Percentiles rank a stretch among this genome's conserved stretches.
phyloP scores from a whole-genome alignment of 139 green algal species.

The Chlorella sp. region DNA sequence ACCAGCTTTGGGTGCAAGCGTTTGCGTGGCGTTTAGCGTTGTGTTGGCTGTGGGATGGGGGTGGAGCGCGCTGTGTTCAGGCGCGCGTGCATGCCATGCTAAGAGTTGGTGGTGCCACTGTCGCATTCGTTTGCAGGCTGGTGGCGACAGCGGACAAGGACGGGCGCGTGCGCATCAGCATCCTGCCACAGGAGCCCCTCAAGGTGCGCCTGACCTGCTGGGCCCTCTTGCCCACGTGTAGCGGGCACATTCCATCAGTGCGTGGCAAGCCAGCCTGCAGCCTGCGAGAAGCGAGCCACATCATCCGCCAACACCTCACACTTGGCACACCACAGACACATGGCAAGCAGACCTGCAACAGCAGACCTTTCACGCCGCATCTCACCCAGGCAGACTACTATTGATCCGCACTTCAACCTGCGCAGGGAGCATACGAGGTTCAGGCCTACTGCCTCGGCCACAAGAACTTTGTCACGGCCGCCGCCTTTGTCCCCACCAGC shows the following conservation, averaged over 20 bases:
- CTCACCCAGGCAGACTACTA: no score
- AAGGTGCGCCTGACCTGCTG: no score
- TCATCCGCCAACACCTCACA: no score
- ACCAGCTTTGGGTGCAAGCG: neutral
- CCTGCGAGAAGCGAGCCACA: no score
- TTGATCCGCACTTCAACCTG: neutral
- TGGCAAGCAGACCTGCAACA: no score
- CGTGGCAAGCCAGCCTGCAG: no score
- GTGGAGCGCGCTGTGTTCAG: no score
- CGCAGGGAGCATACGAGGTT: conserved; percentile 67
- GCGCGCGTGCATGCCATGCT: no score
- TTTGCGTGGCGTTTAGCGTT: neutral
- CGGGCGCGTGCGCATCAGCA: conserved; percentile 59
- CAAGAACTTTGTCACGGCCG: conserved; percentile 56
- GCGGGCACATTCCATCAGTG: no score
- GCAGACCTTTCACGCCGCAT: no score
- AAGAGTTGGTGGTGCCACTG: neutral
- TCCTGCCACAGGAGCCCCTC: conserved; percentile 24
- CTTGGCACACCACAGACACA: no score
- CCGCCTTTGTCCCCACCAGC: conserved; percentile 40
- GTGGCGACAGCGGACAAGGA: conserved; percentile 74
- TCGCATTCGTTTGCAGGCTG: conserved; percentile 10
- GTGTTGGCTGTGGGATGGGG: neutral
- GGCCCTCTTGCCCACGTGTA: no score
- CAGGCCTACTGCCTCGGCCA: conserved; percentile 84